A percentile compares a stretch with the other conserved stretches of the same genome.
Conservation (phyloP, 78 protist species). For the Mantamonas sphyraenae region DNA sequence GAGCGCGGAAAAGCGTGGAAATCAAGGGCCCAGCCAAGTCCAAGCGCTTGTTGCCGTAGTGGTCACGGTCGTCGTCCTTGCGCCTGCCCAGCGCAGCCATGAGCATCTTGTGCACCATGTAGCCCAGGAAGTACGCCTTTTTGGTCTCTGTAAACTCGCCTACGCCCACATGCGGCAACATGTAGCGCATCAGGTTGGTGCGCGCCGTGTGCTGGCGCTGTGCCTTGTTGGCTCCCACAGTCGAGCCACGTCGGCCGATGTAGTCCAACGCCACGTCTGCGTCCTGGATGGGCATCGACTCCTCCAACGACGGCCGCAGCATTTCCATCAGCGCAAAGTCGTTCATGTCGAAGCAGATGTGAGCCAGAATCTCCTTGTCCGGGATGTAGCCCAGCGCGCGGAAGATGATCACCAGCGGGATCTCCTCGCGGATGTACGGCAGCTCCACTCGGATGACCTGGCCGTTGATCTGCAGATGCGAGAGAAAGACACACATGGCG, state of each 20-base stretch:
- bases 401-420: conserved; percentile 90
- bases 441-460: conserved; percentile 22
- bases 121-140: conserved; percentile 96
- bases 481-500: not conserved
- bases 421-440: conserved; percentile 71
- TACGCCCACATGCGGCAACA: conserved; percentile 94
- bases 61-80: conserved; percentile 95
- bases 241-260: conserved; percentile 71
- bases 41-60: conserved; percentile 97
- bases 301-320: conserved; percentile 91
- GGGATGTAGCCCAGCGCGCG: conserved; percentile 90
- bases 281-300: conserved; percentile 64
- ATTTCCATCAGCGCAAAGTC: conserved; percentile 78
- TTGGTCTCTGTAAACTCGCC: conserved; percentile 61
- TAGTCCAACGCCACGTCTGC: conserved; percentile 84
- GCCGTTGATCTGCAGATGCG: conserved; percentile 6
- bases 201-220: conserved; percentile 33
- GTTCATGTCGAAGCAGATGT: conserved; percentile 78
- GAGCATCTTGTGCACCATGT: conserved; percentile 86
- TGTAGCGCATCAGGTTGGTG: conserved; percentile 69
- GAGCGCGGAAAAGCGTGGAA: conserved; percentile 67
- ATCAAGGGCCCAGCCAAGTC: conserved; percentile 96
- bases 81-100: conserved; percentile 73
- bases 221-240: conserved; percentile 23
- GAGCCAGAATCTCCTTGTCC: conserved; percentile 88